These are phyloP conservation scores for Diaporthe sp. DNA, from an alignment of 2,329 filamentous ascomycete species.

Conservation along the genomic window DNA sequence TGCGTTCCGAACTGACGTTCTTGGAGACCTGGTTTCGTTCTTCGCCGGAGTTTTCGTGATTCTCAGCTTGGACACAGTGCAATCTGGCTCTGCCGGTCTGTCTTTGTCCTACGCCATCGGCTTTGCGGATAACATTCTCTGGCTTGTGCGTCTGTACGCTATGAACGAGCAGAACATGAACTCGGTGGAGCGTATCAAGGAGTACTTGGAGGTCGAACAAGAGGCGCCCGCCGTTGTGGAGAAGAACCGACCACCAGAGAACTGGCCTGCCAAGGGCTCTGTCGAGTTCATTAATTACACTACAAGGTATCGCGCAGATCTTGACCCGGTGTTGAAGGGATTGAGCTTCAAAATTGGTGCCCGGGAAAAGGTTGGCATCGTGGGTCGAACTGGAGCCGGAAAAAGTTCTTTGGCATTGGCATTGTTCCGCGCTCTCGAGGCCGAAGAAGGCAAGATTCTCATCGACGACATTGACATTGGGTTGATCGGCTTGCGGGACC, in stretches of 20 bases:
- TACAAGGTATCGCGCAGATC: constrained; percentile 88
- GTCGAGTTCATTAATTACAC: constrained; percentile 93
- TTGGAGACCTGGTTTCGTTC: constrained; percentile 93
- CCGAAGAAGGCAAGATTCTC: constrained; percentile 88
- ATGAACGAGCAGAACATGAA: constrained; percentile 99
- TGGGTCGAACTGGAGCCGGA: constrained; percentile 93
- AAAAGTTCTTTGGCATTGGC: constrained; percentile 96
- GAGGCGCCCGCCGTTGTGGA: constrained; percentile 86
- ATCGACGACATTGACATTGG: constrained; percentile 95
- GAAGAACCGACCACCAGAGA: constrained; percentile 80
- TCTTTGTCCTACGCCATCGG: constrained; percentile 96
- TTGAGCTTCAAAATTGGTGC: constrained; percentile 89
- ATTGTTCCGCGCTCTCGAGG: constrained; percentile 93
- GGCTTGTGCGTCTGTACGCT: constrained; percentile 94
- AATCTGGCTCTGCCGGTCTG: constrained; percentile 92
- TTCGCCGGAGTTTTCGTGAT: constrained; percentile 94
- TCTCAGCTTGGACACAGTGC: constrained; percentile 83
- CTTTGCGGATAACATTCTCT: constrained; percentile 96
- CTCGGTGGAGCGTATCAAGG: constrained; percentile 96
- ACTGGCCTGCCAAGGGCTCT: constrained; percentile 88
- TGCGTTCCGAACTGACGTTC: constrained; percentile 89
- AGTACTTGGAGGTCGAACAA: constrained; percentile 96
- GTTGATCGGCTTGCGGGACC: constrained; percentile 89
- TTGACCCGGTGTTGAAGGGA: constrained; percentile 87
- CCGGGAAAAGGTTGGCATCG: constrained; percentile 94